Conservation (phyloP, 78 protist genomes). For the Acrasis kona region DNA sequence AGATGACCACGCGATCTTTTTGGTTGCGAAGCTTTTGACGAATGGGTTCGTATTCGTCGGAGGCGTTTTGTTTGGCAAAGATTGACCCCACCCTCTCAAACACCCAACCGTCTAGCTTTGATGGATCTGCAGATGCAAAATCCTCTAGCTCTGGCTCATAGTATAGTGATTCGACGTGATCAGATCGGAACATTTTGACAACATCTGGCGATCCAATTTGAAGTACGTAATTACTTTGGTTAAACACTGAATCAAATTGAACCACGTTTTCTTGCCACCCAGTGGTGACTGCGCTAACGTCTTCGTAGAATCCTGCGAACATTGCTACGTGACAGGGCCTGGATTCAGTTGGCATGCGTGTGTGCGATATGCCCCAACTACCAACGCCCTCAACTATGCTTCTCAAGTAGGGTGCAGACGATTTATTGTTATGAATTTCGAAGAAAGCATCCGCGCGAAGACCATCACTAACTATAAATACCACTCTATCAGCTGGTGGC, state of each 20-base stretch:
- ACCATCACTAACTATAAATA: slow-evolving; percentile 52
- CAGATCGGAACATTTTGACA: slow-evolving; percentile 49
- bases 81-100: slow-evolving; percentile 34
- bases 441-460: slow-evolving; percentile 68
- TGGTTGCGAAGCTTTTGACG: not conserved
- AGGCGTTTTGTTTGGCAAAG: slow-evolving; percentile 12
- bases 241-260: slow-evolving; percentile 72
- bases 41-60: not conserved
- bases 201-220: slow-evolving; percentile 74
- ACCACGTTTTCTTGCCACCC: slow-evolving; percentile 66
- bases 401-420: slow-evolving; percentile 43
- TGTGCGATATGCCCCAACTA: slow-evolving; percentile 70
- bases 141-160: slow-evolving; percentile 1
- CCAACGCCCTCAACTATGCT: slow-evolving; percentile 27
- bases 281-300: slow-evolving; percentile 72
- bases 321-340: slow-evolving; percentile 86
- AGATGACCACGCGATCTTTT: slow-evolving; percentile 25
- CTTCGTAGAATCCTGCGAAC: slow-evolving; percentile 84
- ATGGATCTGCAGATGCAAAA: slow-evolving; percentile 33
- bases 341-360: slow-evolving; percentile 86
- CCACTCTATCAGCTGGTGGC: slow-evolving; percentile 12
- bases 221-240: slow-evolving; percentile 34
- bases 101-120: slow-evolving; percentile 64
- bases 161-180: not conserved
- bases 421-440: not conserved